A percentile compares a stretch with the other conserved stretches of the same genome.
phyloP scores from a whole-genome alignment of 2,329 filamentous ascomycete species.

The Camillea tinctor region DNA sequence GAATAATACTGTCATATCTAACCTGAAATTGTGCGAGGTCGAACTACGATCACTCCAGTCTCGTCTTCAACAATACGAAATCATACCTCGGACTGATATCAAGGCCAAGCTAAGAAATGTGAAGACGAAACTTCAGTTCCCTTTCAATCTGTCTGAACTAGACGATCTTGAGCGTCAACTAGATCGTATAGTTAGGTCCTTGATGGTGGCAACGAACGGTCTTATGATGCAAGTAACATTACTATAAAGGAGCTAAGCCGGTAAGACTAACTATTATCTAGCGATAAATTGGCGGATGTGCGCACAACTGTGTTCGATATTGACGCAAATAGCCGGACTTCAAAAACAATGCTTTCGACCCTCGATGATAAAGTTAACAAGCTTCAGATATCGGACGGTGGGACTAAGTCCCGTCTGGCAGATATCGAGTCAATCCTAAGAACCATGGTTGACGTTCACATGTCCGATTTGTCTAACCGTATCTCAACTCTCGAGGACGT shows the following conservation, averaged over 20 bases:
- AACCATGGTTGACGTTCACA: no score
- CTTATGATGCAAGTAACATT: constrained; percentile 9
- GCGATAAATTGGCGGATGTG: background rate
- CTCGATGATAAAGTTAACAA: no score
- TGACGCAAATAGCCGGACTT: no score
- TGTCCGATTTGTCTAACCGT: no score
- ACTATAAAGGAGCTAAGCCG: background rate
- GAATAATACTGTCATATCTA: background rate
- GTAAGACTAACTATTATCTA: background rate
- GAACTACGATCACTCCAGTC: constrained; percentile 4
- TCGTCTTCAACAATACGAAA: constrained; percentile 1
- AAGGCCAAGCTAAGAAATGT: constrained; percentile 11
- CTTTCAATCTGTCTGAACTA: constrained; percentile 1
- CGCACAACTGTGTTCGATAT: background rate
- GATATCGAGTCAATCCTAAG: no score
- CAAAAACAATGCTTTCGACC: no score
- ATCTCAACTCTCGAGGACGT: no score
- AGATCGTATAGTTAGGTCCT: background rate
- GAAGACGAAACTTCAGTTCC: constrained; percentile 9
- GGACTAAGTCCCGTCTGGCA: no score
- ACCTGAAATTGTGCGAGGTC: constrained; percentile 1
- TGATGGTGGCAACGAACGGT: constrained; percentile 6
- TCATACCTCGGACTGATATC: background rate
- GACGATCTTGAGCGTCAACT: constrained; percentile 5
- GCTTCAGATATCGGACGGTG: background rate